Percentiles rank a stretch among this genome's conserved stretches.
phyloP scores from a whole-genome alignment of 352 stramenopile genomes.

The Peronospora destructor region DNA sequence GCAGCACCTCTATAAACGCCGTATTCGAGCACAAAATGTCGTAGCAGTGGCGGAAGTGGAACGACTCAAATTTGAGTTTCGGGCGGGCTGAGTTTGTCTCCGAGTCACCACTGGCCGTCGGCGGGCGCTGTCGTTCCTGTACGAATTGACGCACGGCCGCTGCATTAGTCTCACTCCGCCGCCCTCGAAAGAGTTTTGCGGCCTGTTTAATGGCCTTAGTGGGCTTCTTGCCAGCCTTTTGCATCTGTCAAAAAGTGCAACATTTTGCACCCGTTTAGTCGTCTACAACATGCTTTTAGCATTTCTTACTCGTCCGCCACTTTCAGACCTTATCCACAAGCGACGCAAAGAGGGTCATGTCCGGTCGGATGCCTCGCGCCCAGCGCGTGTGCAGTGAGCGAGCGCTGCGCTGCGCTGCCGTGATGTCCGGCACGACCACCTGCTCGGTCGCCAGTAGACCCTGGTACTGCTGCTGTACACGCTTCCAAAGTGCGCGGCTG shows the following conservation, averaged over 20 bases:
- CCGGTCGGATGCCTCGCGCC: slow-evolving; percentile 21
- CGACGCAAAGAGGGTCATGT: slow-evolving; percentile 25
- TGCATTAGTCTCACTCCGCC: slow-evolving; percentile 21
- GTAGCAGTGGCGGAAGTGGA: slow-evolving; percentile 33
- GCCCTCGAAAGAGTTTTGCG: slow-evolving; percentile 18
- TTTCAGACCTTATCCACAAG: slow-evolving; percentile 19
- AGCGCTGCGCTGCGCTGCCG: slow-evolving; percentile 14
- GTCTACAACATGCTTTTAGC: not conserved
- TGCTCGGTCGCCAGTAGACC: slow-evolving; percentile 17
- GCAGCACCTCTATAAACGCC: slow-evolving; percentile 15
- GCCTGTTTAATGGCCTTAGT: slow-evolving; percentile 17
- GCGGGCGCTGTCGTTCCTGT: slow-evolving; percentile 14
- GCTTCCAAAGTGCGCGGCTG: slow-evolving; percentile 25
- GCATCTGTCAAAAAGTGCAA: slow-evolving; percentile 11
- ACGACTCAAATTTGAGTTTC: slow-evolving; percentile 29
- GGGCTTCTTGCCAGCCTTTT: slow-evolving; percentile 16
- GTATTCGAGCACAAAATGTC: slow-evolving; percentile 19
- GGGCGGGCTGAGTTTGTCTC: slow-evolving; percentile 15
- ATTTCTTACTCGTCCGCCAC: not conserved
- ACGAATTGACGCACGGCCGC: slow-evolving; percentile 21
- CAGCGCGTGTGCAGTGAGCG: slow-evolving; percentile 29
- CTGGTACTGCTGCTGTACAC: slow-evolving; percentile 30
- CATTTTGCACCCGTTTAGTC: slow-evolving; percentile 12
- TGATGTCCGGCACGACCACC: slow-evolving; percentile 7
- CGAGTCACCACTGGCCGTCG: slow-evolving; percentile 6